These are phyloP conservation scores for Alternaria hordeiaustralica DNA, from an alignment of 2,329 filamentous ascomycete genomes.

Conservation along the genomic window DNA sequence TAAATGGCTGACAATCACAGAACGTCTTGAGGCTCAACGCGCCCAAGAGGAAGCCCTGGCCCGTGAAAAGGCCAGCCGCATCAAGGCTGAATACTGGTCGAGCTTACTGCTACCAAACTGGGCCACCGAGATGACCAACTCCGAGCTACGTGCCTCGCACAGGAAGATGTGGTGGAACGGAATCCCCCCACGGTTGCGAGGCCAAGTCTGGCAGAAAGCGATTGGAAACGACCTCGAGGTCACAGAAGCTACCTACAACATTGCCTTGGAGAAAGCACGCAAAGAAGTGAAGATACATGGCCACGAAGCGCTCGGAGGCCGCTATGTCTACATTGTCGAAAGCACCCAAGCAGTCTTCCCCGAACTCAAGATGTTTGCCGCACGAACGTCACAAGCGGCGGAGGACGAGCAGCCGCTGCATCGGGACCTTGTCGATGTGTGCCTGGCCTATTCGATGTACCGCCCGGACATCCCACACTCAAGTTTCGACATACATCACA, in stretches of 20 bases:
- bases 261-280: slow-evolving; percentile 71
- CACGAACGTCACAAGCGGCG: slow-evolving; percentile 28
- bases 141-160: slow-evolving; percentile 36
- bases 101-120: slow-evolving; percentile 78
- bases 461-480: slow-evolving; percentile 78
- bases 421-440: slow-evolving; percentile 70
- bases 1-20: slow-evolving; percentile 26
- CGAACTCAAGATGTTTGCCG: slow-evolving; percentile 75
- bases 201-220: slow-evolving; percentile 71
- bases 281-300: slow-evolving; percentile 64
- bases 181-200: slow-evolving; percentile 72
- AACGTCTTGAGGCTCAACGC: slow-evolving; percentile 42
- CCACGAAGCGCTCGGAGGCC: slow-evolving; percentile 43
- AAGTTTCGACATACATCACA: slow-evolving; percentile 74
- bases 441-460: slow-evolving; percentile 83
- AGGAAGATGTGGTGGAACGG: slow-evolving; percentile 85
- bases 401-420: slow-evolving; percentile 68
- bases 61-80: slow-evolving; percentile 58
- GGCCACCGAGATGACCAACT: slow-evolving; percentile 67
- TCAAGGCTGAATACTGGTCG: slow-evolving; percentile 71
- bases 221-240: slow-evolving; percentile 77
- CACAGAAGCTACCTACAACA: slow-evolving; percentile 70
- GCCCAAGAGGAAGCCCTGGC: slow-evolving; percentile 59
- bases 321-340: slow-evolving; percentile 36
- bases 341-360: slow-evolving; percentile 73